A percentile compares a stretch with the other conserved stretches of the same genome.
These are phyloP conservation scores for Gonapodya prolifera DNA, from an alignment of 192 early-diverging fungal genomes.

Conservation along the genomic window DNA sequence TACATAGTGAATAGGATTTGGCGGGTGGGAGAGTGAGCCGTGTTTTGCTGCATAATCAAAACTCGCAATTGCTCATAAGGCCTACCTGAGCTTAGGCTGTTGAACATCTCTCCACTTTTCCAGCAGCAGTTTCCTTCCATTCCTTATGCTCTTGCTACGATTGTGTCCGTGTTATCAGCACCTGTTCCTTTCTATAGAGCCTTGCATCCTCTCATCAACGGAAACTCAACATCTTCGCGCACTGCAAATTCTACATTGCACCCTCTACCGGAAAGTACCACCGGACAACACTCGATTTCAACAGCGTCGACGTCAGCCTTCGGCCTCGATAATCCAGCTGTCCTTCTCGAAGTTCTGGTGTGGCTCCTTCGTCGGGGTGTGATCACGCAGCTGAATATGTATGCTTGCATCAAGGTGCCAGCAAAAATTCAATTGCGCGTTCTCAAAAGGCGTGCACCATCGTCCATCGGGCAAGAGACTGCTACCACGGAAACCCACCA, in stretches of 20 bases:
- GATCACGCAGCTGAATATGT: background rate
- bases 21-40: background rate
- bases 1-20: background rate
- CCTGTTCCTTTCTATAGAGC: background rate
- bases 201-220: background rate
- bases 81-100: too few species aligned
- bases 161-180: background rate
- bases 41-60: background rate
- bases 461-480: too few species aligned
- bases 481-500: too few species aligned
- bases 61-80: background rate
- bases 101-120: background rate
- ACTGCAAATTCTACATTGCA: background rate
- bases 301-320: background rate
- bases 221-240: background rate
- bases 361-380: background rate
- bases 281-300: too few species aligned
- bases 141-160: background rate
- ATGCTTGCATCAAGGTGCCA: background rate
- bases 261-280: background rate
- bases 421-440: background rate
- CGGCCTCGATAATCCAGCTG: background rate
- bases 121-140: background rate
- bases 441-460: background rate
- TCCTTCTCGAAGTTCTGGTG: background rate